phyloP scores from a whole-genome alignment of 345 rosid genomes.

The Raphanus raphanistrum region DNA sequence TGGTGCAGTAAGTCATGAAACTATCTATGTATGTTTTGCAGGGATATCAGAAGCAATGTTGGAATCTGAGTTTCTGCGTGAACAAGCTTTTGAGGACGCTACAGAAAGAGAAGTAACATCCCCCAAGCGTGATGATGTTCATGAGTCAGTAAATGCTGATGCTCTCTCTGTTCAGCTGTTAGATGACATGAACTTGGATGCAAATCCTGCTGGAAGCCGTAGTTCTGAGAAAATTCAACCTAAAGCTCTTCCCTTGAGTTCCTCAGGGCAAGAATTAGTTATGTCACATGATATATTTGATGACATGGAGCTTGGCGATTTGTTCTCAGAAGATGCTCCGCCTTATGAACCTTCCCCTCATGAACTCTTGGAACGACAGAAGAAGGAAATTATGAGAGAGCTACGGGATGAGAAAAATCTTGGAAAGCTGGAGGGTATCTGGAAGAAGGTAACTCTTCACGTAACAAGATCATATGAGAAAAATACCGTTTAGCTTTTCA shows the following conservation, averaged over 20 bases:
- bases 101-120: slow-evolving; percentile 32
- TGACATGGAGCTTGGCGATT: slow-evolving; percentile 70
- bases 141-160: slow-evolving; percentile 33
- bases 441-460: slow-evolving; percentile 74
- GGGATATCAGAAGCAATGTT: slow-evolving; percentile 66
- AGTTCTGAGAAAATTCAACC: slow-evolving; percentile 38
- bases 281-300: slow-evolving; percentile 39
- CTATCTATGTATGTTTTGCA: slow-evolving; percentile 45
- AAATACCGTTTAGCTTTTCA: neutral
- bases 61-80: slow-evolving; percentile 56
- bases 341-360: slow-evolving; percentile 43
- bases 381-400: slow-evolving; percentile 65
- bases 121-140: slow-evolving; percentile 28
- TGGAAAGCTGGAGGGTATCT: slow-evolving; percentile 72
- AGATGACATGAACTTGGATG: slow-evolving; percentile 36
- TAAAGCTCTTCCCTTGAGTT: slow-evolving; percentile 31
- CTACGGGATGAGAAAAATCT: slow-evolving; percentile 58
- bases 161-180: slow-evolving; percentile 21
- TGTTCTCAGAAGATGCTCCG: slow-evolving; percentile 58
- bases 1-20: slow-evolving; percentile 29
- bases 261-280: slow-evolving; percentile 34
- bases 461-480: neutral
- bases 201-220: slow-evolving; percentile 35
- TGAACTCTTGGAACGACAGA: slow-evolving; percentile 59
- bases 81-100: slow-evolving; percentile 27